Conservation (phyloP, 2,329 filamentous ascomycete genomes). For the Thielaviopsis ethacetica region DNA sequence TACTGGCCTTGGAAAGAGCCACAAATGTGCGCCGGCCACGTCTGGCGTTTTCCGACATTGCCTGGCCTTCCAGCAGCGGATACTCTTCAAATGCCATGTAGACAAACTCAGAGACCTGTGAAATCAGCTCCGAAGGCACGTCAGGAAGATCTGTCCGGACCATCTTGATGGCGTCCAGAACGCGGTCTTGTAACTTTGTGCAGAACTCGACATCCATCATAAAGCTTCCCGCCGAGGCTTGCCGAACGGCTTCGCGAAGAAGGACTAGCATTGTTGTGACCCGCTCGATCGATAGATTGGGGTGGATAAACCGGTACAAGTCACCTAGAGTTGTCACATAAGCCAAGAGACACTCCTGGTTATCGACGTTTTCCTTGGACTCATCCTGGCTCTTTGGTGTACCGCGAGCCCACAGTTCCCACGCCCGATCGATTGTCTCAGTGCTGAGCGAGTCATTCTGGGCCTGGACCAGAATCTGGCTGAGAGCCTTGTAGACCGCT, state of each 20-base stretch:
- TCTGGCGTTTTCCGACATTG: conserved; percentile 16
- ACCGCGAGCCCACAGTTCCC: conserved; percentile 53
- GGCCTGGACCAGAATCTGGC: conserved; percentile 41
- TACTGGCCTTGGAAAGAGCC: conserved; percentile 70
- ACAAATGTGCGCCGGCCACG: conserved; percentile 59
- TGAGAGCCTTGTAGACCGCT: conserved; percentile 51
- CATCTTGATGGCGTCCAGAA: conserved; percentile 50
- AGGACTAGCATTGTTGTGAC: conserved; percentile 55
- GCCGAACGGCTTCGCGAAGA: conserved; percentile 52
- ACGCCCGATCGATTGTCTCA: conserved; percentile 42
- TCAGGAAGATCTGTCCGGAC: conserved; percentile 49
- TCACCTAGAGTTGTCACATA: conserved; percentile 64
- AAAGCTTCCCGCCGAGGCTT: conserved; percentile 51
- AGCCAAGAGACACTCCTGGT: conserved; percentile 71
- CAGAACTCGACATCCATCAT: conserved; percentile 56
- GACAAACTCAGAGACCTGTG: conserved; percentile 53
- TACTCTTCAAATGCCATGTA: conserved; percentile 43
- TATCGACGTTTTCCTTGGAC: conserved; percentile 33
- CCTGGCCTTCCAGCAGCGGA: neutral
- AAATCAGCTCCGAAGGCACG: conserved; percentile 51
- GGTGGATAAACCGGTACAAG: conserved; percentile 59
- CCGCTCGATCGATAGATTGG: conserved; percentile 42
- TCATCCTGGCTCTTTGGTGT: conserved; percentile 20
- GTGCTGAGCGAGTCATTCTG: conserved; percentile 29
- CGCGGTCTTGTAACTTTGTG: conserved; percentile 54